Base-by-base conservation (phyloP, 805 yeast species). In the Saccharomycopsis olivae region DNA sequence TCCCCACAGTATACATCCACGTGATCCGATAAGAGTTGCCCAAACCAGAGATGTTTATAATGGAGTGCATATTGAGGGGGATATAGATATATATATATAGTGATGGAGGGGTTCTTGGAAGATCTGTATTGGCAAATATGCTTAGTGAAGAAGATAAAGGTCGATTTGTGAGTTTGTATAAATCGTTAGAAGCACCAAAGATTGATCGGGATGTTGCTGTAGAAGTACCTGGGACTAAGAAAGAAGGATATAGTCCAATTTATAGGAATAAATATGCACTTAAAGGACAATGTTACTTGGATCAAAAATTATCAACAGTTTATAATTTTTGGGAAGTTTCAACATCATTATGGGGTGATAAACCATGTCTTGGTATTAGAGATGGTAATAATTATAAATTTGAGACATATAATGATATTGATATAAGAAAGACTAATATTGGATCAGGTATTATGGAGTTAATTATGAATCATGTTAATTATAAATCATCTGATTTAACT, bases 241-340 rank as follows among this genome's bases (percentile, higher is more conserved):
- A 56, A 38, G 59, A 59, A 2, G 78, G 76, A 4, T 69, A 56
- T 53, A 71, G 81, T 19, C 65, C 71, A 2, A 53, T 71, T 5
- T 78, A 65, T 52, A 58, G 86, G 40, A 73, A 65, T 49, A 54
- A 56, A 9, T 49, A 56, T 11, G 47, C 61, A 5, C 54, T 58
- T n/a, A 61, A 57, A 14, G 27, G 25, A 4, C 24, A 41, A 3
- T 56, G 60, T 11, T 46, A 58, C 33, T 41, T 71, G n/a, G 69
- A 69, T 45, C 67, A 70, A 1, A 51, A 59, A 1, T 54, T 75
- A 39, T 50, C 53, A 41, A 74, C 79, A 0, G 60, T 64, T 33
- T 60, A 63, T 49, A 64, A 61, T 16, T 53, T 69, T 38, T 72
- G 74, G 54, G 58, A 61, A 43, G 60, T 62, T 38, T 51, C 73